Conservation (phyloP, 2,329 filamentous ascomycete genomes). For the Chaetothyriales sp. region DNA sequence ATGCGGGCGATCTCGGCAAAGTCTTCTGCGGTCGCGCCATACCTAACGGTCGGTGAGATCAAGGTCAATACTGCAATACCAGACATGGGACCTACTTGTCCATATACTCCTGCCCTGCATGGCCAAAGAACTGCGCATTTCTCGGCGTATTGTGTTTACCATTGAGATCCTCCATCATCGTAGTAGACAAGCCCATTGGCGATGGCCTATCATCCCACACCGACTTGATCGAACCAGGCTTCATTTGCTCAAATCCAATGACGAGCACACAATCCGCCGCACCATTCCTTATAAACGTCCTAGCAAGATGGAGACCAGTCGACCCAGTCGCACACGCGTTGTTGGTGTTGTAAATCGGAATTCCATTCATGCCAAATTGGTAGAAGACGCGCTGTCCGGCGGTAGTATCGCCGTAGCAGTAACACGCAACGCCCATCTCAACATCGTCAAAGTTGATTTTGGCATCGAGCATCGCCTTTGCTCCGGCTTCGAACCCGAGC, state of each 20-base stretch:
- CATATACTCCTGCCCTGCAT: slow-evolving; percentile 86
- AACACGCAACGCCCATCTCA: slow-evolving; percentile 85
- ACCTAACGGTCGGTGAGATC: slow-evolving; percentile 35
- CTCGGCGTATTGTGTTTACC: slow-evolving; percentile 69
- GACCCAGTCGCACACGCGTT: slow-evolving; percentile 95
- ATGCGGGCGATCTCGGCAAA: slow-evolving; percentile 89
- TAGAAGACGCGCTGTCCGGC: slow-evolving; percentile 95
- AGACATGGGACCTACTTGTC: slow-evolving; percentile 45
- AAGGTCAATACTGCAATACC: background rate
- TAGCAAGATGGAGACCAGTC: slow-evolving; percentile 72
- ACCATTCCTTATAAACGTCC: slow-evolving; percentile 64
- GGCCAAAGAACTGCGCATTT: slow-evolving; percentile 88
- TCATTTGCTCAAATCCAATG: slow-evolving; percentile 97
- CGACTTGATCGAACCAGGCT: slow-evolving; percentile 65
- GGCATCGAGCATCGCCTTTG: slow-evolving; percentile 45
- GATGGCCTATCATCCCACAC: slow-evolving; percentile 76
- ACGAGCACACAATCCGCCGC: slow-evolving; percentile 80
- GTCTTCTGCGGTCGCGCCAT: slow-evolving; percentile 69
- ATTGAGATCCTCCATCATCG: slow-evolving; percentile 71
- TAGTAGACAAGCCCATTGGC: slow-evolving; percentile 56
- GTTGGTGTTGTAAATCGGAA: slow-evolving; percentile 86
- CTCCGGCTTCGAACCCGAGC: slow-evolving; percentile 22
- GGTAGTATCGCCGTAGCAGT: slow-evolving; percentile 92
- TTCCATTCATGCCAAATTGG: slow-evolving; percentile 93
- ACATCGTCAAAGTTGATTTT: slow-evolving; percentile 95